These are phyloP conservation scores for Lophium mytilinum DNA, from an alignment of 495 filamentous ascomycete genomes.

Conservation along the genomic window DNA sequence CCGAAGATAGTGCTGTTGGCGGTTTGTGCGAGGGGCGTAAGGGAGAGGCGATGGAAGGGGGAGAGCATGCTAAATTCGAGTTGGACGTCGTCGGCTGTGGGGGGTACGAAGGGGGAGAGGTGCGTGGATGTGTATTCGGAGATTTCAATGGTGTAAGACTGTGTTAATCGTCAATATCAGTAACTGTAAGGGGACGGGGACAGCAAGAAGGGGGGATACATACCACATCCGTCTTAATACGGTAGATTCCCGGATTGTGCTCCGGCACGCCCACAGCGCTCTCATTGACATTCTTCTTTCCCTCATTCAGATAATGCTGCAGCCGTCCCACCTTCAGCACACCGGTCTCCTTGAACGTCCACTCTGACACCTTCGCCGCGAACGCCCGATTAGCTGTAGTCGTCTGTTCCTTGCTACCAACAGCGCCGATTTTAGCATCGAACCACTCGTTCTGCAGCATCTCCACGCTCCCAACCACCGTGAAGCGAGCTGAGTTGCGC, in stretches of 20 bases:
- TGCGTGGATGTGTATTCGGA: conserved; percentile 70
- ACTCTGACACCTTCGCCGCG: conserved; percentile 69
- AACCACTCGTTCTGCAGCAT: conserved; percentile 88
- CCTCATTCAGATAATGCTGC: conserved; percentile 66
- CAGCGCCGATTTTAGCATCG: conserved; percentile 56
- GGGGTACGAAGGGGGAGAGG: conserved; percentile 65
- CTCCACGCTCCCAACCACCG: conserved; percentile 77
- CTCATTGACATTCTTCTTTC: conserved; percentile 26
- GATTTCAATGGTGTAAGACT: conserved; percentile 83
- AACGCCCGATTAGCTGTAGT: conserved; percentile 79
- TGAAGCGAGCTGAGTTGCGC: conserved; percentile 86
- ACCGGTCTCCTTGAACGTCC: conserved; percentile 92
- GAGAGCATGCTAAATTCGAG: conserved; percentile 98
- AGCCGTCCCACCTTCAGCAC: conserved; percentile 79
- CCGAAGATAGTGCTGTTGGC: conserved; percentile 65
- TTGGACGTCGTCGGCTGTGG: conserved; percentile 64
- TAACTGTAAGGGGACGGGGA: background rate
- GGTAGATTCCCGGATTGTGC: conserved; percentile 80
- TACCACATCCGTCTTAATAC: conserved; percentile 96
- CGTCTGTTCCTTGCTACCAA: conserved; percentile 29
- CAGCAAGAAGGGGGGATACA: conserved; percentile 31
- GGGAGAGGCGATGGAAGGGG: conserved; percentile 86
- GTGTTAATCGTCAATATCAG: conserved; percentile 21
- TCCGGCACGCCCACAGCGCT: conserved; percentile 28
- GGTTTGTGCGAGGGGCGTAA: conserved; percentile 49